Evolutionary conservation across 2,329 filamentous ascomycete genomes (phyloP).

Genomic region (Colletotrichum plurivorum): DNA sequence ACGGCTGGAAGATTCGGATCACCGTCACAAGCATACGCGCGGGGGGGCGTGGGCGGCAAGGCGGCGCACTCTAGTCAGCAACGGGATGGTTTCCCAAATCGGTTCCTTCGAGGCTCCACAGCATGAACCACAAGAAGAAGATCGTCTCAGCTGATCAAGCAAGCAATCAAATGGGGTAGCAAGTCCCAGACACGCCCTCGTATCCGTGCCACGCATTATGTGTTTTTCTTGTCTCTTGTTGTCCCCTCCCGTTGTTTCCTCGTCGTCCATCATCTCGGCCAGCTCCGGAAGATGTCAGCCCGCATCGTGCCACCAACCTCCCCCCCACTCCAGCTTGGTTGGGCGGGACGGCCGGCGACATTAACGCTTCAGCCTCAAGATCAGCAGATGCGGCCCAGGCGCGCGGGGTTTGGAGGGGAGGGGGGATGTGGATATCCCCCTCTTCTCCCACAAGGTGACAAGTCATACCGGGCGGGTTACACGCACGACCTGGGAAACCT

Average conservation of each 20-base stretch:
- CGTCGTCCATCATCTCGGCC: too few species aligned
- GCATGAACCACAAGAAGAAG: too few species aligned
- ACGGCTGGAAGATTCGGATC: too few species aligned
- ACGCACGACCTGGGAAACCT: constrained; percentile 7
- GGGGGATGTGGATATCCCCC: background rate
- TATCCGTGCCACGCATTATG: constrained; percentile 2
- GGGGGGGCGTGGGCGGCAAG: too few species aligned
- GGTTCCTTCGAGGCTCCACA: too few species aligned
- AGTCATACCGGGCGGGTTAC: constrained; percentile 21
- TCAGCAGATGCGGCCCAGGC: constrained; percentile 6
- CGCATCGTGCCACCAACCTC: background rate
- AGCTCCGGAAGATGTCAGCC: constrained; percentile 7
- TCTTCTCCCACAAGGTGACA: constrained; percentile 11
- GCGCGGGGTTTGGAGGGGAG: background rate
- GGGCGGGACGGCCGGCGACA: background rate
- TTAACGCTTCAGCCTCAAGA: constrained; percentile 15
- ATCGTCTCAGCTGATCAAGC: too few species aligned
- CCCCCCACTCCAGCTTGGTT: background rate
- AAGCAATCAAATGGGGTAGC: too few species aligned
- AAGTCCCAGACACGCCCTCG: background rate
- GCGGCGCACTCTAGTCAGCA: too few species aligned
- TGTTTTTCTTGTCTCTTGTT: background rate
- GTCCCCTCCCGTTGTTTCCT: too few species aligned
- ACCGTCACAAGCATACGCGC: too few species aligned
- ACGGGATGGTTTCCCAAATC: too few species aligned